Evolutionary conservation across 495 filamentous ascomycete genomes (phyloP).

Genomic region (Apodospora peruviana): DNA sequence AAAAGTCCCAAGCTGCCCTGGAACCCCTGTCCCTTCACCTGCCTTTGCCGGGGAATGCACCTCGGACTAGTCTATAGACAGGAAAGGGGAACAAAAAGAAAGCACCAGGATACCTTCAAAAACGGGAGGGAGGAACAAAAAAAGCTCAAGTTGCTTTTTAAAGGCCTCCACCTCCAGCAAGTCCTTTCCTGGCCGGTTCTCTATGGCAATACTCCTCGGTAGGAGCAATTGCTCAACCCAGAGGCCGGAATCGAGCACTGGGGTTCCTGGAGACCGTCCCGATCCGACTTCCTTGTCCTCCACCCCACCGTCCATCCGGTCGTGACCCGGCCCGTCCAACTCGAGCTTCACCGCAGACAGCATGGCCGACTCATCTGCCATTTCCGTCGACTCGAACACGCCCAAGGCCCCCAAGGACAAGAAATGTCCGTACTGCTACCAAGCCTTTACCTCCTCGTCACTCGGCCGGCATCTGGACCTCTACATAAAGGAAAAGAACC

Average conservation of each 20-base stretch:
- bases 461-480: slow-evolving; percentile 89
- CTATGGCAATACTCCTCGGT: slow-evolving; percentile 15
- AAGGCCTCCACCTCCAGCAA: slow-evolving; percentile 4
- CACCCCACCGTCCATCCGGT: not conserved
- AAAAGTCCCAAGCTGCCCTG: slow-evolving; percentile 3
- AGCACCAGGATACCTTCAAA: slow-evolving; percentile 4
- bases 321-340: not conserved
- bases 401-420: slow-evolving; percentile 62
- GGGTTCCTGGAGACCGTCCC: slow-evolving; percentile 1
- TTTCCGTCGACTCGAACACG: slow-evolving; percentile 23
- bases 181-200: not conserved
- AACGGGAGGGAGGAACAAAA: not conserved
- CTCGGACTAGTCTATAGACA: slow-evolving; percentile 1
- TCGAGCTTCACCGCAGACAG: slow-evolving; percentile 4
- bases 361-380: slow-evolving; percentile 16
- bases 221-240: slow-evolving; percentile 12
- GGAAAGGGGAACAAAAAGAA: slow-evolving; percentile 12
- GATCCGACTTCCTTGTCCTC: not conserved
- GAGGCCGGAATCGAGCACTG: slow-evolving; percentile 1
- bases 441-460: slow-evolving; percentile 84
- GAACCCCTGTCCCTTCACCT: slow-evolving; percentile 8
- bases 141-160: not conserved
- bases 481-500: slow-evolving; percentile 83
- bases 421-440: slow-evolving; percentile 76
- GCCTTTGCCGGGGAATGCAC: slow-evolving; percentile 8